Evolutionary conservation across 2,329 filamentous ascomycete species (phyloP), one percentile per base, ranked within the genome.

Genomic region (Eutypa lata): DNA sequence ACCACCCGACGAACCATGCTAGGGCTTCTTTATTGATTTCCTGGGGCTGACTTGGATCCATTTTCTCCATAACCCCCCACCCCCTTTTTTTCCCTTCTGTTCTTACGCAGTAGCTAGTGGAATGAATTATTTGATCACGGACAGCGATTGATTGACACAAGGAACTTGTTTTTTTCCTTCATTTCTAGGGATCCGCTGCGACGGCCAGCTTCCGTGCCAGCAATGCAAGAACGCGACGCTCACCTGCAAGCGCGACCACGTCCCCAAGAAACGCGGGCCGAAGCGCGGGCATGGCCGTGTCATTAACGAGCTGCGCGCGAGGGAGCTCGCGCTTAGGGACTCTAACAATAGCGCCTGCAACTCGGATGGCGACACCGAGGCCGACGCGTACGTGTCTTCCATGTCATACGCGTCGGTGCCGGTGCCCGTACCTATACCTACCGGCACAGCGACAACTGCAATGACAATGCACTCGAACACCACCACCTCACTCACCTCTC

Each of bases 191-290:
- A 76, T 77, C 35, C 68, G 73, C 48, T 77, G 75, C 59, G 74
- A 76, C 61, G 74, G 74, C 49, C 61, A 69, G 49, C 72, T 70
- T 47, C 80, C 82, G 4, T 86, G 83, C 71, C 81, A 82, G 67
- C 84, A 84, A 63, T 86, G 83, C 66, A 68, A 76, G 50, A 78
- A 78, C 53, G 81, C 82, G 28, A 76, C 79, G 22, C 74, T 86
- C 55, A 76, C 72, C n/a, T 86, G 83, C 71, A 86, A 82, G 58
- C 82, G 83, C 65, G 83, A 86, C 61, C 81, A 84, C 61, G 78
- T 86, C 43, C 83, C 83, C 14, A 80, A 83, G 66, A 85, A 84
- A 68, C 80, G 84, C 59, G 83, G 83, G 2, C 83, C 83, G 13
- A 87, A 86, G 62, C 79, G 80, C 26, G 82, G 80, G 48, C 77